Evolutionary conservation across 2,329 filamentous ascomycete species (phyloP).

Genomic region (Gaeumannomyces sp.): DNA sequence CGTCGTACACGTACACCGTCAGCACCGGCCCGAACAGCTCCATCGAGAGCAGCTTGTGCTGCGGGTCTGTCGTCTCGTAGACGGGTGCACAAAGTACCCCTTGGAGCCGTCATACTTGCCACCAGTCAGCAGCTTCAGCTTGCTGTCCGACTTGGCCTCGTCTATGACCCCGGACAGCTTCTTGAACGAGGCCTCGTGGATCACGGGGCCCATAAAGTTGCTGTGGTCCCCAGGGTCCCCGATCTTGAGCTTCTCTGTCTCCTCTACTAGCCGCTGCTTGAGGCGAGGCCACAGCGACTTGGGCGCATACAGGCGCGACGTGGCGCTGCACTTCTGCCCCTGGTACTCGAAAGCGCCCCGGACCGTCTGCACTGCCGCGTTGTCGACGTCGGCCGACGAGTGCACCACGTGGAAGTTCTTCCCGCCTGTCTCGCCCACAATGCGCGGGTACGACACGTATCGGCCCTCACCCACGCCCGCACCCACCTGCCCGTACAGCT

Average conservation of each 20-base stretch:
- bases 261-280: conserved; percentile 30
- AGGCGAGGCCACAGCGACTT: conserved; percentile 33
- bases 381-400: conserved; percentile 37
- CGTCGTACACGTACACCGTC: conserved; percentile 39
- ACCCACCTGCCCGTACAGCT: conserved; percentile 81
- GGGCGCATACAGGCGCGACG: conserved; percentile 50
- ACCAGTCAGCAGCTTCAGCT: conserved; percentile 37
- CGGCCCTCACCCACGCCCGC: conserved; percentile 72
- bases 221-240: conserved; percentile 25
- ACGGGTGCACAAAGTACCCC: conserved; percentile 41
- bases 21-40: conserved; percentile 46
- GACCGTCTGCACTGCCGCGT: conserved; percentile 39
- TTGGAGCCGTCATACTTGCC: conserved; percentile 35
- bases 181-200: conserved; percentile 39
- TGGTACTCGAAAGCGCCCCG: conserved; percentile 44
- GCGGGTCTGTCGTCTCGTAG: conserved; percentile 33
- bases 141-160: conserved; percentile 33
- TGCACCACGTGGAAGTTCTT: conserved; percentile 49
- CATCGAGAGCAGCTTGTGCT: conserved; percentile 36
- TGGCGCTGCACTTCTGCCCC: conserved; percentile 46
- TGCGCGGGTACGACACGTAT: conserved; percentile 65
- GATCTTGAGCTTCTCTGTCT: conserved; percentile 26
- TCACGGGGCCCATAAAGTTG: conserved; percentile 43
- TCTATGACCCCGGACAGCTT: conserved; percentile 40
- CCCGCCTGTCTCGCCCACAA: conserved; percentile 45